phyloP scores from a whole-genome alignment of 2,329 filamentous ascomycete species.

The Calonectria leucothoes region DNA sequence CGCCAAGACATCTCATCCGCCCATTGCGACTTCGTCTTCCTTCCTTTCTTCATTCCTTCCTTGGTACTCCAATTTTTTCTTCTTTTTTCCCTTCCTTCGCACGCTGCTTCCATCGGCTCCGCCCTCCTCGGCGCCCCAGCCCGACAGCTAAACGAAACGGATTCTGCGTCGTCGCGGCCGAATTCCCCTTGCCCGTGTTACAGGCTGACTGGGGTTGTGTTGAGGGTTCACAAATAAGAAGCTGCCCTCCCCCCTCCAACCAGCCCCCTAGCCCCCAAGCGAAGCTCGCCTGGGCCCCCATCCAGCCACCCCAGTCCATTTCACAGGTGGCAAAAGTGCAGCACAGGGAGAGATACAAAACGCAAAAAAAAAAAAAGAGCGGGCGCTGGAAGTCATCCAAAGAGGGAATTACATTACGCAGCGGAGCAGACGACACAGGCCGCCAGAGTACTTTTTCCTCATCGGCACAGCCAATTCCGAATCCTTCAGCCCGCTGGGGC shows the following conservation, averaged over 20 bases:
- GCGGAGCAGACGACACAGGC: not conserved
- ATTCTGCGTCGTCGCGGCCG: constrained; percentile 1
- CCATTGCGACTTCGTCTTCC: no score
- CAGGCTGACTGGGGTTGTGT: not conserved
- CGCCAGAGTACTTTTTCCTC: not conserved
- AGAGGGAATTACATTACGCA: not conserved
- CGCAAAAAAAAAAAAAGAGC: not conserved
- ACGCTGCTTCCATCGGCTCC: not conserved
- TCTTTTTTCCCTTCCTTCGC: not conserved
- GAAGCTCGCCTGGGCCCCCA: not conserved
- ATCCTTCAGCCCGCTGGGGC: not conserved
- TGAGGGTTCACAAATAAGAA: constrained; percentile 1
- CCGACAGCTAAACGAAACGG: not conserved
- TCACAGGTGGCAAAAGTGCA: not conserved
- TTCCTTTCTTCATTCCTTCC: not conserved
- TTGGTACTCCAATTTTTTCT: not conserved
- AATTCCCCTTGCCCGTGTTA: not conserved
- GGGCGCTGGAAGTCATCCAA: not conserved
- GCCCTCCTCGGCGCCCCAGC: not conserved
- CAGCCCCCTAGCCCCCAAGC: not conserved
- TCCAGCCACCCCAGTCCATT: not conserved
- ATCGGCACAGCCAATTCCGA: not conserved
- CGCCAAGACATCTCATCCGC: not conserved
- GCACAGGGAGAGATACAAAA: not conserved
- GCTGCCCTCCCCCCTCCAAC: not conserved